Evolutionary conservation across 2,329 filamentous ascomycete genomes (phyloP), one percentile per base, ranked within the genome.

Genomic region (Epichloe uncinata): DNA sequence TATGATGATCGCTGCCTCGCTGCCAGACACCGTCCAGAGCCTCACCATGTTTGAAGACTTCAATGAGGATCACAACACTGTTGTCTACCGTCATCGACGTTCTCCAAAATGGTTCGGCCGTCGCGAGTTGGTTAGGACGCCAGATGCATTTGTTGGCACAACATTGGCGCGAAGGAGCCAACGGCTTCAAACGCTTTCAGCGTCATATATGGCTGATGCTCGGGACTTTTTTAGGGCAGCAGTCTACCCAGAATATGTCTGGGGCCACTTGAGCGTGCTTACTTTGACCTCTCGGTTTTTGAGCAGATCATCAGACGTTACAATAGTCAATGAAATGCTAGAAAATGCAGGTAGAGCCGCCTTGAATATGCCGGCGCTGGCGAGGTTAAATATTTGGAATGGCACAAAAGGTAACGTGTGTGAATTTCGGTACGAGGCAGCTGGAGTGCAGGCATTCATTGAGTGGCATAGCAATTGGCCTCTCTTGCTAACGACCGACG

Each of bases 31-130:
- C 20, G 26, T 44, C 22, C 22, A 34, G 15, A 44, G 42, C 22
- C n/a, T 44, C 22, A 44, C 42, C 12, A 34, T 44, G 42, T 44
- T 44, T 34, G 42, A 44, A n/a, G 42, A 44, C 42, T 44, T 44
- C 16, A 44, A 44, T 34, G 42, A 34, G n/a, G 42, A 44, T 16
- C 13, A 44, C 20, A 44, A 44, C 22, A 44, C 42, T 30, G 13
- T 44, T 15, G 30, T 20, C 8, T 15, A 9, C 8, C 22, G 11
- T 16, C 7, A 30, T 12, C 11, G 11, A n/a, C 5, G 20, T 34
- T 7, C n/a, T 41, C 16, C 20, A 9, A 12, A 18, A 8, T 41
- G n/a, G n/a, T 16, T 18, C 38, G 26, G 26, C 8, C 8, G 26
- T 30, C 26, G 26, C 12, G 38, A 41, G 38, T 20, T 11, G 16